Base-by-base conservation (phyloP, 805 yeast genomes). In the Nakazawaea wyomingensis region DNA sequence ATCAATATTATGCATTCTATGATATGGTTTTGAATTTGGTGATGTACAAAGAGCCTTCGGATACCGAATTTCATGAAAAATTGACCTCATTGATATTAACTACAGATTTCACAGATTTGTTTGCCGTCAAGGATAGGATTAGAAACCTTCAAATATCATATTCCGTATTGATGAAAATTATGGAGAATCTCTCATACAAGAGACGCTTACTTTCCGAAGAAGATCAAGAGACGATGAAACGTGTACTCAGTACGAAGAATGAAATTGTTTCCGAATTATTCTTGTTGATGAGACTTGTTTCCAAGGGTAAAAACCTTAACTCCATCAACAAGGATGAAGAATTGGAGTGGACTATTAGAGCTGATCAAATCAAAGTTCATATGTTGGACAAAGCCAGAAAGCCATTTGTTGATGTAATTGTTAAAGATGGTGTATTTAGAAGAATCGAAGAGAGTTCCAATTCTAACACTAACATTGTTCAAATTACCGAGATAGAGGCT, bases 301-400 rank as follows among this genome's bases (percentile, higher is more conserved):
- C 50, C 3, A 42, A 49, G 13, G 55, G 57, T 3, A 39, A 48
- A n/a, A 45, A 48, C 4, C 51, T 55, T 3, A 31, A 48, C 11
- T 39, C 50, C 21, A 28, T 36, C 8, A 30, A 50, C 11, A 57
- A 54, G 10, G 70, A 68, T 41, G 66, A 64, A 30, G 43, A 38
- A 20, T 60, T 80, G 41, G 83, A 85, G 51, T 77, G 84, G 79
- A 61, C 71, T n/a, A 60, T 83, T 14, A 64, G 74, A 31, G 78
- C 90, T 0, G 89, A 82, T 50, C 82, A 83, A 47, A 68, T 88
- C 33, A 76, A 80, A 33, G 66, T 88, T 60, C 91, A 85, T 54
- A 65, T 90, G 56, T 64, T 88, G 45, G 78, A 77, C 44, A 76
- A 75, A 9, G 60, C 72, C 6, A 64, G 85, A 19, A 55, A 66